These are phyloP conservation scores for Balansia obtecta DNA, from an alignment of 2,329 filamentous ascomycete species.

Conservation along the genomic window DNA sequence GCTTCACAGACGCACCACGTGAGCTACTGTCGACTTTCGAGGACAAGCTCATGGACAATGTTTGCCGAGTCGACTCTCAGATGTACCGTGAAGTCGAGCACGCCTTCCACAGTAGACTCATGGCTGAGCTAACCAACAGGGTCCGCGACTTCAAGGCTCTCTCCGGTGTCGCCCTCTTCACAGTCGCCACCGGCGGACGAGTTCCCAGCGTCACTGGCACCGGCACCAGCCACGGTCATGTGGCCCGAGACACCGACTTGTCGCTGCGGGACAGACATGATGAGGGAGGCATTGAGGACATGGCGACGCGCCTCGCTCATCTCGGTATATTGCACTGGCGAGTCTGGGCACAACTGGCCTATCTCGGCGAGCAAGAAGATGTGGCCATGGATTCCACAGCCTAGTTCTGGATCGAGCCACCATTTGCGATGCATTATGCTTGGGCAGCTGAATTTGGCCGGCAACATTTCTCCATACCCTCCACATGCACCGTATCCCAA, in stretches of 20 bases:
- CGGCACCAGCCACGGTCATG: conserved; percentile 23
- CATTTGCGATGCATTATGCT: too few species aligned
- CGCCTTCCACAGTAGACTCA: conserved; percentile 34
- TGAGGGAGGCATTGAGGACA: conserved; percentile 46
- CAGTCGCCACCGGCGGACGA: conserved; percentile 40
- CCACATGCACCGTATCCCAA: background rate
- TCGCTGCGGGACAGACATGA: conserved; percentile 32
- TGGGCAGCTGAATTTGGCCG: too few species aligned
- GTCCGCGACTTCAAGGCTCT: conserved; percentile 41
- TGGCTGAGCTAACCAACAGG: conserved; percentile 34
- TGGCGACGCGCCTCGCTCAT: conserved; percentile 70
- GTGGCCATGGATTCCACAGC: conserved; percentile 18
- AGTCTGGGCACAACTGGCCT: conserved; percentile 70
- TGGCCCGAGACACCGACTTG: conserved; percentile 20
- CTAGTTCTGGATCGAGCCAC: too few species aligned
- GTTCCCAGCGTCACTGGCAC: conserved; percentile 24
- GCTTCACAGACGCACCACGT: conserved; percentile 38
- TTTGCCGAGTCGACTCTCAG: conserved; percentile 30
- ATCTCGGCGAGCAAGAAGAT: conserved; percentile 33
- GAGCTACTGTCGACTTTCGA: conserved; percentile 37
- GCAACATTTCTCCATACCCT: background rate
- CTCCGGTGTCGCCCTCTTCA: conserved; percentile 40
- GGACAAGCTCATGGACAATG: conserved; percentile 31
- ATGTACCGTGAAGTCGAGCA: conserved; percentile 37
- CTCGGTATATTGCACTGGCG: conserved; percentile 81